These are phyloP conservation scores for Hypericum androsaemum DNA, from an alignment of 345 rosid genomes.

Conservation along the genomic window DNA sequence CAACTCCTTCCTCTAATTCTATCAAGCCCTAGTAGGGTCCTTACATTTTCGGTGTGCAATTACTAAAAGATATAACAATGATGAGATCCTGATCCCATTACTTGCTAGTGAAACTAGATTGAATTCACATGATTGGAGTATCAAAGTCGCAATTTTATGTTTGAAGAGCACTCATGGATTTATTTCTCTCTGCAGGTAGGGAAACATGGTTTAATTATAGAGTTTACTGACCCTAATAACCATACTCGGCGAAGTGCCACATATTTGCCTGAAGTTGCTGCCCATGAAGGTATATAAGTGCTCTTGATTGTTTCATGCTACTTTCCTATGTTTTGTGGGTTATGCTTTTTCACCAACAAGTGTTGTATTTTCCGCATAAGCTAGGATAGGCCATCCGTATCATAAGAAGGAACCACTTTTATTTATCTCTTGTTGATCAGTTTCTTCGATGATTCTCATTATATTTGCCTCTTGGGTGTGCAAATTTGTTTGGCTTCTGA, in stretches of 20 bases:
- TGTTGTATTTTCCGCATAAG: no score
- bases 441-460: not conserved
- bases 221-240: conserved; percentile 66
- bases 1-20: no score
- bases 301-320: conserved; percentile 3
- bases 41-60: no score
- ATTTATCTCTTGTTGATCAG: not conserved
- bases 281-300: conserved; percentile 73
- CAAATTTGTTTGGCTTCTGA: not conserved
- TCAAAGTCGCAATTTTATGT: not conserved
- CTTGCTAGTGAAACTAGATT: no score
- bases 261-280: conserved; percentile 94
- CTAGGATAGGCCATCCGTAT: no score
- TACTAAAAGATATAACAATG: no score
- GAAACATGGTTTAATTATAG: conserved; percentile 87
- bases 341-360: no score
- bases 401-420: no score
- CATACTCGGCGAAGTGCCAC: conserved; percentile 72
- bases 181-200: conserved; percentile 47
- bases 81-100: no score
- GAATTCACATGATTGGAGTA: not conserved
- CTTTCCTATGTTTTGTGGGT: no score
- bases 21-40: no score
- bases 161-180: not conserved
- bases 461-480: not conserved